Evolutionary conservation across 108 stramenopile species (phyloP).

Genomic region (Pseudonitzschia multistriata): DNA sequence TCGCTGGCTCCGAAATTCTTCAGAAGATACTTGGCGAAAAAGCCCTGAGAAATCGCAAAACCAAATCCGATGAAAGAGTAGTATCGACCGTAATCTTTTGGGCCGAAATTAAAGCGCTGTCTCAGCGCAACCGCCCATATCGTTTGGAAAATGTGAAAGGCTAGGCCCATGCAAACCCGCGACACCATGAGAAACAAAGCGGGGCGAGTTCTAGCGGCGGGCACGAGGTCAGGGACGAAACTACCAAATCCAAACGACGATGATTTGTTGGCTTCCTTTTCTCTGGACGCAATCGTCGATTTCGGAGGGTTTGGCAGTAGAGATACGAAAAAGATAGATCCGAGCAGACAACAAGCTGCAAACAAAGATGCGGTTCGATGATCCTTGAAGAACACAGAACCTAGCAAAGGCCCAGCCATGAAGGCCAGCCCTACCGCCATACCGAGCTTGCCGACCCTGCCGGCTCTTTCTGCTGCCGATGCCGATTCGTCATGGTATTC

Average conservation of each 20-base stretch:
- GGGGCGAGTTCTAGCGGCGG: conserved; percentile 57
- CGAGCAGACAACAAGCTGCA: conserved; percentile 44
- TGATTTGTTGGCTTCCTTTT: conserved; percentile 11
- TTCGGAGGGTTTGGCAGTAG: conserved; percentile 37
- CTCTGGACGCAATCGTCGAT: background rate
- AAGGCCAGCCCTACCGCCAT: conserved; percentile 83
- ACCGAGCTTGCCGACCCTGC: conserved; percentile 70
- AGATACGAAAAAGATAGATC: conserved; percentile 36
- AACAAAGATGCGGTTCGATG: conserved; percentile 53
- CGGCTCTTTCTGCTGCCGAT: conserved; percentile 47
- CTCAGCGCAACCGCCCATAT: conserved; percentile 78
- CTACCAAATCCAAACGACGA: background rate
- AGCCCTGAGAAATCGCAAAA: conserved; percentile 83
- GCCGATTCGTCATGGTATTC: conserved; percentile 66
- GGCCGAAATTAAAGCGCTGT: conserved; percentile 74
- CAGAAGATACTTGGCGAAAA: conserved; percentile 63
- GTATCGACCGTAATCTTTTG: conserved; percentile 71
- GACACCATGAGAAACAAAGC: conserved; percentile 57
- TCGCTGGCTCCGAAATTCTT: conserved; percentile 38
- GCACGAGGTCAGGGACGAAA: conserved; percentile 40
- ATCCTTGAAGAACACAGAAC: conserved; percentile 37
- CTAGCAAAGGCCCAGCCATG: conserved; percentile 75
- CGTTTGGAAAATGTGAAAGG: conserved; percentile 83
- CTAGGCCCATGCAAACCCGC: conserved; percentile 66
- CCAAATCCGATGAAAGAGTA: conserved; percentile 78